A percentile compares a stretch with the other conserved stretches of the same genome.
These are phyloP conservation scores for Leishmania guyanensis DNA, from an alignment of 208 protist genomes.

Conservation along the genomic window DNA sequence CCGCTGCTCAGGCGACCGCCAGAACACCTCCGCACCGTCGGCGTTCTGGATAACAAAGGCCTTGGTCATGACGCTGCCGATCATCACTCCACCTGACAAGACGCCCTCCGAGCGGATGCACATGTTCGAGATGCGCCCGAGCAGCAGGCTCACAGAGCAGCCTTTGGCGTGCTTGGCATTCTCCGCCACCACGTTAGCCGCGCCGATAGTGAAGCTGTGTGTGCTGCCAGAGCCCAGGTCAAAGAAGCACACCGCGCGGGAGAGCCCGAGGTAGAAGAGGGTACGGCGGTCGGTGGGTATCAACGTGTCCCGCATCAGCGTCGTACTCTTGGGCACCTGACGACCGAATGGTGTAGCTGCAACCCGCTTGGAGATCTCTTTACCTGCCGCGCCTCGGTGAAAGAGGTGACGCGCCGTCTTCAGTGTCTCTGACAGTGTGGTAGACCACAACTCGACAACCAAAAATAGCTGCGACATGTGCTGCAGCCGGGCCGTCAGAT, in stretches of 20 bases:
- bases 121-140: conserved; percentile 37
- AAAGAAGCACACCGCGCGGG: conserved; percentile 47
- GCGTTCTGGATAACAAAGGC: conserved; percentile 68
- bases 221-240: conserved; percentile 81
- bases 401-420: conserved; percentile 44
- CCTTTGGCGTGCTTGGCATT: conserved; percentile 16
- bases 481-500: conserved; percentile 65
- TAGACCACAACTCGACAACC: conserved; percentile 68
- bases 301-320: conserved; percentile 8
- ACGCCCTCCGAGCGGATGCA: conserved; percentile 78
- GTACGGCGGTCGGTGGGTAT: conserved; percentile 16
- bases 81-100: conserved; percentile 64
- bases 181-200: conserved; percentile 43
- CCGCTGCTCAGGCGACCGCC: conserved; percentile 61
- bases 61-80: conserved; percentile 50
- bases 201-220: conserved; percentile 61
- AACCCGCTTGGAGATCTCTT: conserved; percentile 29
- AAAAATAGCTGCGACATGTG: conserved; percentile 77
- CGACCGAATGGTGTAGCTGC: conserved; percentile 8
- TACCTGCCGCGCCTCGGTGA: conserved; percentile 12
- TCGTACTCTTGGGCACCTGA: conserved; percentile 11
- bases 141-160: conserved; percentile 31
- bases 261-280: conserved; percentile 44
- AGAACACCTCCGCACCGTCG: conserved; percentile 31
- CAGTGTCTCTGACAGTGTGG: conserved; percentile 32